These are phyloP conservation scores for Fusarium citri DNA, from an alignment of 2,329 filamentous ascomycete species.

Conservation along the genomic window DNA sequence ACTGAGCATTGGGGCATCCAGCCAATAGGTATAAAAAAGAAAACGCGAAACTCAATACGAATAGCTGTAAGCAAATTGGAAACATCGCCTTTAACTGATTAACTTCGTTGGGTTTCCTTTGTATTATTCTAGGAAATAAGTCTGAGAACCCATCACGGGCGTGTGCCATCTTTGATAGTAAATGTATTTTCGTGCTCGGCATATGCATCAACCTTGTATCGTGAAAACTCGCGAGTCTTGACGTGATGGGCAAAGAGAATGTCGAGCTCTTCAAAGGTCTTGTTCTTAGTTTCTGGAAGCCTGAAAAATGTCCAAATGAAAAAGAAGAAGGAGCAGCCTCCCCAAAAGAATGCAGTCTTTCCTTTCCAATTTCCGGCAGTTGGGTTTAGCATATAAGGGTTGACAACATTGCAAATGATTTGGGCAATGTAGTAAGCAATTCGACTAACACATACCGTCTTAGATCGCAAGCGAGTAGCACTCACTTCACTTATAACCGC, in stretches of 20 bases:
- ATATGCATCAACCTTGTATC: constrained; percentile 49
- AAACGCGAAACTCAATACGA: neutral
- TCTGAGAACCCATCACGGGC: neutral
- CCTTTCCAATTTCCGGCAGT: constrained; percentile 46
- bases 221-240: constrained; percentile 54
- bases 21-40: neutral
- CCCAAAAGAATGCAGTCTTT: constrained; percentile 57
- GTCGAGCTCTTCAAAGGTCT: constrained; percentile 64
- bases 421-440: constrained; percentile 41
- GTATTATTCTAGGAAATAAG: neutral
- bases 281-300: constrained; percentile 59
- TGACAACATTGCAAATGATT: constrained; percentile 44
- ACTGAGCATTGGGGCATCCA: neutral
- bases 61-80: neutral
- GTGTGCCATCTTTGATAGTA: neutral
- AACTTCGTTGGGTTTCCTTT: neutral
- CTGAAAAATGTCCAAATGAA: constrained; percentile 64
- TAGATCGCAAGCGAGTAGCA: constrained; percentile 52
- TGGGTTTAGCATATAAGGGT: constrained; percentile 47
- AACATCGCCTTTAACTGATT: neutral
- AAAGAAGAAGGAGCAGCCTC: constrained; percentile 45
- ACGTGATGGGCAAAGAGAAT: constrained; percentile 60
- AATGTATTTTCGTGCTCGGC: constrained; percentile 16
- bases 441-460: constrained; percentile 54
- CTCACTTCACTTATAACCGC: constrained; percentile 55